Base-by-base conservation (phyloP, 306 rosid species). In the Urtica urens region DNA sequence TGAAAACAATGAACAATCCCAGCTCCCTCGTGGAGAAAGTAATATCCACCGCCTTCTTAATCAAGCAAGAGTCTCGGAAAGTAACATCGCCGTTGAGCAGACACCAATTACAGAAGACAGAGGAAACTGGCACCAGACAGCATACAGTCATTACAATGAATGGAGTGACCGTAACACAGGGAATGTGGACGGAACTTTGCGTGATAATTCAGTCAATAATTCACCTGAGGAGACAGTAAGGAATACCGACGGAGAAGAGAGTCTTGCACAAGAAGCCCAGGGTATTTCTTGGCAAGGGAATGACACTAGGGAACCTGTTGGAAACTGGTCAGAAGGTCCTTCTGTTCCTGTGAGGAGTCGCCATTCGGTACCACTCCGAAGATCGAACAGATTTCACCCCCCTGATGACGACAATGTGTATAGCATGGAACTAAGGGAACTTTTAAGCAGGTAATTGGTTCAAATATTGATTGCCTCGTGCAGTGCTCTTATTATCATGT, bases 381-480 rank as follows among this genome's bases (percentile, higher is more conserved):
- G 99, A 67, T 63, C 80, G 49, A 86, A 71, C 53, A 75, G 93
- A 72, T 92, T 92, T 72, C 93, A 86, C 61, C 99, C 94, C 5
- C 96, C 99, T 42, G 99, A 85, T 56, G 99, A 86, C 64, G 99
- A 85, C 64, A 92, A 83, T 23, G 99, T 92, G 56, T 92, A 92
- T 63, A 92, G 99, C 47, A 92, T 92, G 99, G 99, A 92, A 64
- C 96, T 92, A 41, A 78, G 99, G 80, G 99, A 92, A 57, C 99
- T 92, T 74, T 42, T 92, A 62, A 80, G 99, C 99, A 77, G 99
- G 99, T 92, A 74, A 22, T 62, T 45, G 46, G 55, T 55, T 41
- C 46, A 31, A 28, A 4, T 10, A 35, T 16, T 35, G 40, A 28
- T 10, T n/a, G n/a, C n/a, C n/a, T 39, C 1, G 44, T 39, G 16